Conservation (phyloP, 805 yeast species). For the Jamesozyma hellenica region DNA sequence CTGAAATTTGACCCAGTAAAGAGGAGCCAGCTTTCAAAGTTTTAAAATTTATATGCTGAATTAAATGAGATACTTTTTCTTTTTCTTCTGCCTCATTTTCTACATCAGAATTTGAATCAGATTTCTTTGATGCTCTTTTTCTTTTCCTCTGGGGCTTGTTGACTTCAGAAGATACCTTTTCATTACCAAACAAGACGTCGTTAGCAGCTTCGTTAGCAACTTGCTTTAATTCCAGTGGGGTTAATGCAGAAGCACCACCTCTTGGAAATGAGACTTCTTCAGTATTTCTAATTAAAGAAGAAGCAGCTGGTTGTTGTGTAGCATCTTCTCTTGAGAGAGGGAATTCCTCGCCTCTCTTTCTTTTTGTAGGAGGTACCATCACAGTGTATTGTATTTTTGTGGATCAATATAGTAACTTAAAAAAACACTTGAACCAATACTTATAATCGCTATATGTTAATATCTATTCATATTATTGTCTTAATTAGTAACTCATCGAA, state of each 20-base stretch:
- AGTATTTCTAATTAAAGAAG: conserved; percentile 29
- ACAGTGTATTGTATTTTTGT: background rate
- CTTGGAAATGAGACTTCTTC: conserved; percentile 65
- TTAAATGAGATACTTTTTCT: conserved; percentile 31
- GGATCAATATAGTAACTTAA: too few species aligned
- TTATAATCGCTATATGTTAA: background rate
- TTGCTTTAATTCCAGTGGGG: conserved; percentile 85
- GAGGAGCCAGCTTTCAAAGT: conserved; percentile 59
- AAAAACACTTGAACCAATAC: too few species aligned
- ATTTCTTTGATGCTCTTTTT: conserved; percentile 25
- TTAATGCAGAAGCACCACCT: conserved; percentile 82
- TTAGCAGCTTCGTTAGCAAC: conserved; percentile 86
- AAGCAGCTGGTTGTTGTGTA: conserved; percentile 30
- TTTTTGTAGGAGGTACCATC: conserved; percentile 29
- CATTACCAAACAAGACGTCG: conserved; percentile 63
- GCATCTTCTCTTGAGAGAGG: conserved; percentile 34
- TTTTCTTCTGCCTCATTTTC: conserved; percentile 26
- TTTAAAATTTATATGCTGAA: conserved; percentile 56
- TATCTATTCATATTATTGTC: background rate
- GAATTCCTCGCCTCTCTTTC: conserved; percentile 41
- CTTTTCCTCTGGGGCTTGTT: conserved; percentile 34
- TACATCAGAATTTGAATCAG: conserved; percentile 6
- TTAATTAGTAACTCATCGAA: background rate
- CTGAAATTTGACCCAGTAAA: conserved; percentile 66
- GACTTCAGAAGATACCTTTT: conserved; percentile 11